These are phyloP conservation scores for Gaertneriomyces semiglobifer DNA, from an alignment of 192 early-diverging fungal genomes.

Conservation along the genomic window DNA sequence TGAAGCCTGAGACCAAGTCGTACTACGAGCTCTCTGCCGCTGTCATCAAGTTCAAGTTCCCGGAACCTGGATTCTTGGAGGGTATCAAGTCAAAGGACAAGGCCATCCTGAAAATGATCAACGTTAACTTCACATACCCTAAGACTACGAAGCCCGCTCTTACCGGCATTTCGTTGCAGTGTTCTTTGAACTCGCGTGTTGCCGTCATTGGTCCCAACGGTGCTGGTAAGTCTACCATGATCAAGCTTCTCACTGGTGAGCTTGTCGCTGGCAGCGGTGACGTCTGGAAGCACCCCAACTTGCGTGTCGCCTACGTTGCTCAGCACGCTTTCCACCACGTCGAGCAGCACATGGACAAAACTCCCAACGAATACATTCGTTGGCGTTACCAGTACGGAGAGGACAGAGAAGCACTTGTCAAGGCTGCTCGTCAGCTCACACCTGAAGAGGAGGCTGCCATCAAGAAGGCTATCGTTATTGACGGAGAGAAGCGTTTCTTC, in stretches of 20 bases:
- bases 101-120: constrained; percentile 72
- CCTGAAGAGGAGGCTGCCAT: constrained; percentile 61
- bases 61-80: constrained; percentile 71
- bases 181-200: constrained; percentile 75
- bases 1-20: constrained; percentile 67
- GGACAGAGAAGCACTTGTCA: constrained; percentile 70
- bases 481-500: constrained; percentile 58
- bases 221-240: constrained; percentile 82
- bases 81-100: constrained; percentile 78
- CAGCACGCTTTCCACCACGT: constrained; percentile 88
- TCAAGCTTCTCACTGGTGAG: constrained; percentile 78
- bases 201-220: constrained; percentile 80
- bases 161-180: constrained; percentile 60
- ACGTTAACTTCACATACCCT: constrained; percentile 75
- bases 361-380: constrained; percentile 78
- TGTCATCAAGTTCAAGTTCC: constrained; percentile 65
- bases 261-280: constrained; percentile 62
- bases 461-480: constrained; percentile 38
- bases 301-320: constrained; percentile 81
- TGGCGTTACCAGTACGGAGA: constrained; percentile 80
- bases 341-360: constrained; percentile 77
- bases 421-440: constrained; percentile 64
- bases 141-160: constrained; percentile 59
- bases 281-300: constrained; percentile 77
- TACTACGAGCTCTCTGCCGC: constrained; percentile 72